phyloP scores from a whole-genome alignment of 352 stramenopile species.

The Phytophthora boehmeriae region DNA sequence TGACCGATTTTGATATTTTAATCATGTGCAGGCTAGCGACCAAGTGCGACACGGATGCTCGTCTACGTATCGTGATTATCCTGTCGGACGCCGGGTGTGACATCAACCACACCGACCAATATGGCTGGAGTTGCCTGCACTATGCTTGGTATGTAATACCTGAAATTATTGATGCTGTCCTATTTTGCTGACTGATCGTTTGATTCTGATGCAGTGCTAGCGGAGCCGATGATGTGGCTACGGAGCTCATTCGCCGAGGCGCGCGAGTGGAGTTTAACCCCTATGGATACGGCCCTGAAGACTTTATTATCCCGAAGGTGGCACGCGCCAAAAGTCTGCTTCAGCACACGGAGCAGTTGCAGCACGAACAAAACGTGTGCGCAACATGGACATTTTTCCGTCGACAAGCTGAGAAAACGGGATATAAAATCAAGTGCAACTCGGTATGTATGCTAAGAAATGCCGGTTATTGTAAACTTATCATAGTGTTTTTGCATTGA shows the following conservation, averaged over 20 bases:
- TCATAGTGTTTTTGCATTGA: constrained; percentile 2
- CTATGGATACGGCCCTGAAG: constrained; percentile 86
- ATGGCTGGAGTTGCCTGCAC: constrained; percentile 87
- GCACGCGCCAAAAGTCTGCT: constrained; percentile 79
- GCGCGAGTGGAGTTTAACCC: constrained; percentile 80
- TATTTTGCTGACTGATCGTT: neutral
- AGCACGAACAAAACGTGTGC: constrained; percentile 84
- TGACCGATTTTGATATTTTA: neutral
- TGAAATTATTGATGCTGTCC: neutral
- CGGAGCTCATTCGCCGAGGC: constrained; percentile 75
- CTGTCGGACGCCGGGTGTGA: constrained; percentile 83
- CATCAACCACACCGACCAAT: constrained; percentile 84
- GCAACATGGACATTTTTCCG: constrained; percentile 79
- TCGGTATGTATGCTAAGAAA: constrained; percentile 50
- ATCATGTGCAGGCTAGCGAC: constrained; percentile 51
- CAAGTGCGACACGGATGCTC: constrained; percentile 84
- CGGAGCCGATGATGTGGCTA: constrained; percentile 72
- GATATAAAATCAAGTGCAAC: constrained; percentile 78
- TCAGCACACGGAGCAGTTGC: constrained; percentile 87
- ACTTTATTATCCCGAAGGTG: constrained; percentile 87
- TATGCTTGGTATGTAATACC: constrained; percentile 72
- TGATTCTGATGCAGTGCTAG: constrained; percentile 52
- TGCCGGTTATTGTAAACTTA: constrained; percentile 6
- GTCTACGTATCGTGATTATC: constrained; percentile 85
- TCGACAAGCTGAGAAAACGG: constrained; percentile 65